These are phyloP conservation scores for Seiridium cupressi DNA, from an alignment of 2,329 filamentous ascomycete species.

Conservation along the genomic window DNA sequence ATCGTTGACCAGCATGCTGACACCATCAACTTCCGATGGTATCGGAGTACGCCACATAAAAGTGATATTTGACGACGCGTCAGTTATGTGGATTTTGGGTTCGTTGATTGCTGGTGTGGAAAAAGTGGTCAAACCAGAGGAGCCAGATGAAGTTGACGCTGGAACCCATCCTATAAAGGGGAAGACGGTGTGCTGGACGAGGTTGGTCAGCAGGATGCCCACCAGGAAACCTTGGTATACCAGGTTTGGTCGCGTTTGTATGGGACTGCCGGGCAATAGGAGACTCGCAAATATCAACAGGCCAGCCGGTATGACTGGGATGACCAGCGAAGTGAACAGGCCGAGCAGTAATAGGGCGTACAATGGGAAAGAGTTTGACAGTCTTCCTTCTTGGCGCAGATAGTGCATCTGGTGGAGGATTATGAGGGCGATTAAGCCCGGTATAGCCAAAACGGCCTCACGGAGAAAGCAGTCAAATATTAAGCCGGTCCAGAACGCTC, in stretches of 20 bases:
- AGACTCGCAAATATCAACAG: constrained; percentile 74
- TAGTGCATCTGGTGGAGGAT: neutral
- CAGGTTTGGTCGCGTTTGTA: constrained; percentile 67
- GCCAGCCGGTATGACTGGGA: constrained; percentile 63
- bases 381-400: neutral
- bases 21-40: constrained; percentile 1
- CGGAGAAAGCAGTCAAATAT: constrained; percentile 69
- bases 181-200: constrained; percentile 24
- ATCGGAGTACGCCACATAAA: constrained; percentile 8
- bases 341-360: constrained; percentile 60
- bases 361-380: constrained; percentile 52
- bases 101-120: constrained; percentile 8
- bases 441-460: constrained; percentile 46
- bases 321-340: constrained; percentile 49
- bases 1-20: constrained; percentile 13
- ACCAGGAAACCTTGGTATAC: constrained; percentile 71
- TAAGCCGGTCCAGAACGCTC: constrained; percentile 68
- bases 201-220: constrained; percentile 75
- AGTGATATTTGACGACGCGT: constrained; percentile 9
- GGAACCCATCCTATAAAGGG: neutral
- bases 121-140: neutral
- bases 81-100: constrained; percentile 8
- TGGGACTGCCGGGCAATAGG: constrained; percentile 67
- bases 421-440: neutral
- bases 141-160: neutral